phyloP scores from a whole-genome alignment of 108 stramenopile genomes.

The Cylindrotheca fusiformis region DNA sequence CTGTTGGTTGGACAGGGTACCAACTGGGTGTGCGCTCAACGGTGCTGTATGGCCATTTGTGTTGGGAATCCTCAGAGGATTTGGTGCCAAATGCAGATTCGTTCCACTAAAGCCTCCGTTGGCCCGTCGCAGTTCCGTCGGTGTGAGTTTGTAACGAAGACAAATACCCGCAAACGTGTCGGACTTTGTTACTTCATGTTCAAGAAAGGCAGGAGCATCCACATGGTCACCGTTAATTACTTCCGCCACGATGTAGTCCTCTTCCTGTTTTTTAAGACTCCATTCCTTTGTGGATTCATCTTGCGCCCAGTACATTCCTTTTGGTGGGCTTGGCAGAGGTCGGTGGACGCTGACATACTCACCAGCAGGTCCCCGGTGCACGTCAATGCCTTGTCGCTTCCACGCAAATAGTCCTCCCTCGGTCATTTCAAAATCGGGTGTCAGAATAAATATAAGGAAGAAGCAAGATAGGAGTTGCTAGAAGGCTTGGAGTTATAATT shows the following conservation, averaged over 20 bases:
- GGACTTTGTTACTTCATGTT: slow-evolving; percentile 35
- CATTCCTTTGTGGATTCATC: slow-evolving; percentile 44
- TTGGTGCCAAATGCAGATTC: slow-evolving; percentile 49
- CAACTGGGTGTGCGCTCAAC: no score
- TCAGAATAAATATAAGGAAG: no score
- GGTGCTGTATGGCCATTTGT: background rate
- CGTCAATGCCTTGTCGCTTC: slow-evolving; percentile 49
- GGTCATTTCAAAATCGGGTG: slow-evolving; percentile 23
- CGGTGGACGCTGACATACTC: slow-evolving; percentile 29
- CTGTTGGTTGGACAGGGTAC: no score
- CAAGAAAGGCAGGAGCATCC: slow-evolving; percentile 1
- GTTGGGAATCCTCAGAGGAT: slow-evolving; percentile 50
- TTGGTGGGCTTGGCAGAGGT: slow-evolving; percentile 51
- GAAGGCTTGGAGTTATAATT: no score
- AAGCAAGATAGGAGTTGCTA: no score
- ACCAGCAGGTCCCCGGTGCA: slow-evolving; percentile 32
- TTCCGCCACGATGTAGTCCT: slow-evolving; percentile 2
- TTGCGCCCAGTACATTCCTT: slow-evolving; percentile 44
- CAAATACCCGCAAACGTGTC: slow-evolving; percentile 73
- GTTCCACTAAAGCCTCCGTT: slow-evolving; percentile 56
- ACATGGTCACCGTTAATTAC: background rate
- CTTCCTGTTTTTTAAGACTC: slow-evolving; percentile 23
- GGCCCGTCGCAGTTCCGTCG: slow-evolving; percentile 48
- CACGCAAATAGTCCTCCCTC: slow-evolving; percentile 53
- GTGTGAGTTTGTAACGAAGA: slow-evolving; percentile 52